These are phyloP conservation scores for Teratosphaeria gauchensis DNA, from an alignment of 2,329 filamentous ascomycete genomes.

Conservation along the genomic window DNA sequence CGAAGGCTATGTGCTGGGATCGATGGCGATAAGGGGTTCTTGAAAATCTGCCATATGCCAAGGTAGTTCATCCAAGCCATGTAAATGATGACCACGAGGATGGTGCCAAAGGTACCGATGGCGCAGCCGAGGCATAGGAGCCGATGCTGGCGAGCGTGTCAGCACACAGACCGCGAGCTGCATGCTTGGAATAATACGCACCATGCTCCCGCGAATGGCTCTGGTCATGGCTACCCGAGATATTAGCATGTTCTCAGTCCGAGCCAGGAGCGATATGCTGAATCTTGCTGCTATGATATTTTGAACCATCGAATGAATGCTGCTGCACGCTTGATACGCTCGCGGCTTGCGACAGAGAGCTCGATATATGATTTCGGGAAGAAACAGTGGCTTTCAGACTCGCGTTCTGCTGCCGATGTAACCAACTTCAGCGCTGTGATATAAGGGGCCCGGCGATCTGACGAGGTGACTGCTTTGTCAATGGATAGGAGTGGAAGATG, in stretches of 20 bases:
- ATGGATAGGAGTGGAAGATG: no score
- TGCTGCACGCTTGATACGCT: no score
- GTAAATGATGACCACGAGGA: background rate
- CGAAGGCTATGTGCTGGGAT: conserved; percentile 61
- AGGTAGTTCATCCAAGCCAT: background rate
- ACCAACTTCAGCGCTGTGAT: no score
- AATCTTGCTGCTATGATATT: no score
- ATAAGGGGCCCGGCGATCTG: no score
- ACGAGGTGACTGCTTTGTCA: no score
- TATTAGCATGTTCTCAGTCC: background rate
- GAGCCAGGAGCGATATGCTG: background rate
- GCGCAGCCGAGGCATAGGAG: background rate
- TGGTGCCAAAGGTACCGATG: background rate
- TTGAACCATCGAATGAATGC: no score
- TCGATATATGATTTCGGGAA: no score
- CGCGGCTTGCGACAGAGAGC: no score
- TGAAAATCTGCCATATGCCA: conserved; percentile 16
- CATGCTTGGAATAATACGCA: background rate
- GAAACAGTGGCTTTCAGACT: no score
- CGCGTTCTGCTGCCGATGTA: no score
- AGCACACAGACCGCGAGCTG: background rate
- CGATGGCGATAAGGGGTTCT: conserved; percentile 65
- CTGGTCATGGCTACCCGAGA: background rate
- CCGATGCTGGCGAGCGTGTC: background rate
- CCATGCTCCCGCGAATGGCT: background rate